Base-by-base conservation (phyloP, 202 grass and related monocot species). In the Setaria viridis region DNA sequence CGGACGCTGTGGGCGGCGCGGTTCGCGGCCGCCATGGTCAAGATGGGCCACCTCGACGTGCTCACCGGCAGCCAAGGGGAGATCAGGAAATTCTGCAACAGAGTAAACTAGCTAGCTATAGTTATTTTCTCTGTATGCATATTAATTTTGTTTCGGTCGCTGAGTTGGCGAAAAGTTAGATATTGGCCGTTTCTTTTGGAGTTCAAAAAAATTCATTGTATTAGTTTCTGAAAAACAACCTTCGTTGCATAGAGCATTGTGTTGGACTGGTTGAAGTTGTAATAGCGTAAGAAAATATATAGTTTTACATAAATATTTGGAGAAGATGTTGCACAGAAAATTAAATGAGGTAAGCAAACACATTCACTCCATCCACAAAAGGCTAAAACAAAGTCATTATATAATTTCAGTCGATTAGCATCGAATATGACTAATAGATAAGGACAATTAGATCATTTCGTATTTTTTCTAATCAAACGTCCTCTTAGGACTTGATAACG, bases 1-100 rank as follows among this genome's bases (percentile, higher is more conserved):
- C 43, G 20, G 11, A 56, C 60, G 11, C 8, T 75, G 37, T 95
- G 91, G 87, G 46, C 58, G 35, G 14, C 20, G 30, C 79, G 88
- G 35, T 95, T 95, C 8, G 84, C 86, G 0, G 68, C 15, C 2
- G 89, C 90, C 5, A 93, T 95, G 93, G 86, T 89, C 15, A 92
- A 90, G 85, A 87, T 95, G 82, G 83, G 90, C 7, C 37, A 73
- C 64, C 55, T 92, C 69, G 79, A 76, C 51, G 93, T 84, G 37
- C 86, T 92, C 76, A 90, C 85, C 10, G 90, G 90, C 33, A n/a
- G 0, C 20, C 69, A 82, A 3, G 90, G 93, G 0, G 86, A 92
- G 80, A 80, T 95, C 64, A 88, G 93, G 55, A 77, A 73, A 20
- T 85, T 74, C 33, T 92, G 93, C 80, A 80, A 89, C 70, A 79